These are phyloP conservation scores for Penicillium bialowiezense DNA, from an alignment of 495 filamentous ascomycete species.

Conservation along the genomic window DNA sequence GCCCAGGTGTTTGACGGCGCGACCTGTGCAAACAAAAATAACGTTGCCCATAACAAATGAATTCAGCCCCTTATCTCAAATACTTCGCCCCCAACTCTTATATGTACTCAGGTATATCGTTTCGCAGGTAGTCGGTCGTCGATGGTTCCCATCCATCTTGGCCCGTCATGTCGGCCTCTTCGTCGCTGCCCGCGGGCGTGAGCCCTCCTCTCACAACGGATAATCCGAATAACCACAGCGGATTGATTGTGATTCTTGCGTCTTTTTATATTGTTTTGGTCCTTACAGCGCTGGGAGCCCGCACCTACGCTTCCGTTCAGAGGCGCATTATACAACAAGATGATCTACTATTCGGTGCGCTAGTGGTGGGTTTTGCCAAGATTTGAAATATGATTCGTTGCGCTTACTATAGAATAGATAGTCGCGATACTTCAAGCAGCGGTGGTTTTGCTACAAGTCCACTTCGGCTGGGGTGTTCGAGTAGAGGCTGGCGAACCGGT, in stretches of 20 bases:
- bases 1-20: not conserved
- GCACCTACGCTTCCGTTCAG: slow-evolving; percentile 16
- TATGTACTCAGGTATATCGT: not conserved
- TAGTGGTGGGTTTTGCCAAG: slow-evolving; percentile 17
- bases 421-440: slow-evolving; percentile 10
- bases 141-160: not conserved
- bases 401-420: slow-evolving; percentile 2
- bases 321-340: slow-evolving; percentile 14
- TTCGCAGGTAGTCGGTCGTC: not conserved
- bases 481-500: not conserved
- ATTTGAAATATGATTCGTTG: not conserved
- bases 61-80: not conserved
- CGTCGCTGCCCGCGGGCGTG: slow-evolving; percentile 3
- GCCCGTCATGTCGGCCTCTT: not conserved
- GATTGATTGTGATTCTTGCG: slow-evolving; percentile 26
- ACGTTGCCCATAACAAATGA: not conserved
- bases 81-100: not conserved
- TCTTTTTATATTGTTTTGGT: slow-evolving; percentile 20
- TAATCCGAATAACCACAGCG: slow-evolving; percentile 27
- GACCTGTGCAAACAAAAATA: not conserved
- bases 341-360: slow-evolving; percentile 19
- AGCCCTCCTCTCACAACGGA: slow-evolving; percentile 23
- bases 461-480: slow-evolving; percentile 21
- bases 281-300: slow-evolving; percentile 16
- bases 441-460: slow-evolving; percentile 9